Evolutionary conservation across 2,329 filamentous ascomycete species (phyloP).

Genomic region (Aspergillus uvarum): DNA sequence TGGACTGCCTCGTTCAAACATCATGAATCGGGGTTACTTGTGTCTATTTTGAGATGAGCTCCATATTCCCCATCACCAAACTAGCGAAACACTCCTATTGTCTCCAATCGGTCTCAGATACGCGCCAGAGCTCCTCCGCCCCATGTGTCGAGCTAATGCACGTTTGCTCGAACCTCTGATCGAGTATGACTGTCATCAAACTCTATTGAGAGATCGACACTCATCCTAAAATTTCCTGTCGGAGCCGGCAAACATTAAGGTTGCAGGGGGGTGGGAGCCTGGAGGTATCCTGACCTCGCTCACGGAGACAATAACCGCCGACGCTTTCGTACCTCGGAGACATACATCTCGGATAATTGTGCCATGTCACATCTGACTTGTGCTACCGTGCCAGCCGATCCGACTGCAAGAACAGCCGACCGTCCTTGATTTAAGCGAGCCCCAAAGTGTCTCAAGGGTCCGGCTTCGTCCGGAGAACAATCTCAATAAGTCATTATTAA

Average conservation of each 20-base stretch:
- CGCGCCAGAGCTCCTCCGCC: background rate
- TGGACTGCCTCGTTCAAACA: background rate
- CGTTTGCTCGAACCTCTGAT: background rate
- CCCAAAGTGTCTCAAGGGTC: background rate
- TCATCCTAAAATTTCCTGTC: background rate
- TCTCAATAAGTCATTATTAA: background rate
- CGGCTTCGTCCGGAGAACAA: background rate
- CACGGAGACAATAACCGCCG: too few species aligned
- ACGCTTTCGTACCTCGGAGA: background rate
- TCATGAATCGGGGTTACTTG: background rate
- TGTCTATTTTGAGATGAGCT: background rate
- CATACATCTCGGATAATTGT: background rate
- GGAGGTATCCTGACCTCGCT: too few species aligned
- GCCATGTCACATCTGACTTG: background rate
- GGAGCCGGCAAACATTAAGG: background rate
- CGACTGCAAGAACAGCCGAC: background rate
- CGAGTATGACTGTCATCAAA: constrained; percentile 1
- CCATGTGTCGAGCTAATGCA: background rate
- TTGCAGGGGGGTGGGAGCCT: background rate
- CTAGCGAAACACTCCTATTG: background rate
- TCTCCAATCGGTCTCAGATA: background rate
- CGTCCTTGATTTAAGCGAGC: background rate
- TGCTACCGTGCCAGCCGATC: background rate
- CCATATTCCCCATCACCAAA: background rate
- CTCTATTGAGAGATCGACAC: background rate